Conservation (phyloP, 2,329 filamentous ascomycete species). For the Neofusicoccum sp. region DNA sequence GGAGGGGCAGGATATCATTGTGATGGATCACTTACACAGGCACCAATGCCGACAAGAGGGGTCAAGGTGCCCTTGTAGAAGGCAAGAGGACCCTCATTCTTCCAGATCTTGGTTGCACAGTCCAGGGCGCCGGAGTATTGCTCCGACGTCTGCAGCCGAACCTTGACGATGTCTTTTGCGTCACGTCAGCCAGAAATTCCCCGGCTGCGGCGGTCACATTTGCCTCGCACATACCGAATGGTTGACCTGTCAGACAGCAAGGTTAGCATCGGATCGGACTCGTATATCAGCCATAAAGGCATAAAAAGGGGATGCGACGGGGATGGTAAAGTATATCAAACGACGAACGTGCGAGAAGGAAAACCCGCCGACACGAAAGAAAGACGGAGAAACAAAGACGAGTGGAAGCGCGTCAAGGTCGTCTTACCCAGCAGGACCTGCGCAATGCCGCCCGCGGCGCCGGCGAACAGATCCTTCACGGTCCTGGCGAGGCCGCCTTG, state of each 20-base stretch:
- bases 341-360: neutral
- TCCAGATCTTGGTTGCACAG: conserved; percentile 79
- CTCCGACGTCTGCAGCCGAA: conserved; percentile 85
- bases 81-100: conserved; percentile 80
- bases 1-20: neutral
- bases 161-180: conserved; percentile 83
- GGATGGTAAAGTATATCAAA: neutral
- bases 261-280: neutral
- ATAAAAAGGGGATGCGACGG: neutral
- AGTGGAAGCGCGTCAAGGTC: neutral
- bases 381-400: neutral
- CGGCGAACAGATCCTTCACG: conserved; percentile 86
- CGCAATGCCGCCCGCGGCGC: conserved; percentile 86
- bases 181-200: conserved; percentile 22
- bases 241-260: conserved; percentile 53
- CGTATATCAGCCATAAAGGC: neutral
- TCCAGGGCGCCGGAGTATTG: conserved; percentile 78
- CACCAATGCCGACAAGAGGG: conserved; percentile 90
- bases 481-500: conserved; percentile 43
- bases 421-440: conserved; percentile 86
- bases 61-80: conserved; percentile 99
- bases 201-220: conserved; percentile 1
- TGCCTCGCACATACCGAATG: conserved; percentile 55
- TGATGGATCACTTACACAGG: conserved; percentile 63
- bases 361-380: neutral